Base-by-base conservation (phyloP, 1,139 yeast species). In the Kodamaea anthophila region DNA sequence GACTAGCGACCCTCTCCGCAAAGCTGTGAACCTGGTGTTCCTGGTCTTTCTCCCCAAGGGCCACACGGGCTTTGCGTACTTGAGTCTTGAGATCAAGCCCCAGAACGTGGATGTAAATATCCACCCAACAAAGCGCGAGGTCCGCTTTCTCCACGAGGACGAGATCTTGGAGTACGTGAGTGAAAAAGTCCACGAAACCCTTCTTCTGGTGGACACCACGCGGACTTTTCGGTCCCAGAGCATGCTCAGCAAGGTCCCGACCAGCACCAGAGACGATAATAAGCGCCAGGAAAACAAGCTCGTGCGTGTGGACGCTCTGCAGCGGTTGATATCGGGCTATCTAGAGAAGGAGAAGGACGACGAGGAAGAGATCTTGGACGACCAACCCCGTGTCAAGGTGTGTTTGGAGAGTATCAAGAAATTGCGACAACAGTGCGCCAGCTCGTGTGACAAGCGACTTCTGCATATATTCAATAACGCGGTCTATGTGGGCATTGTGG, bases 81-180 rank as follows among this genome's bases (percentile, higher is more conserved):
- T 91, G 32, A 68, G 85, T 27, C 51, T 91, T 13, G 63, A 64
- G 21, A 74, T 91, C 5, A 61, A 66, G 12, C 84, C 96, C 1
- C 60, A 58, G 19, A 78, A 80, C 36, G 65, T 91, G 9, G 99
- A 91, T 51, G 98, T 91, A 8, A 91, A 91, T 51, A 78, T 93
- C 7, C 98, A 93, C 48, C 99, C 99, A 0, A 91, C 98, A 0
- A 91, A 91, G 46, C 67, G 93, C 32, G 97, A 91, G 46, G 97
- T 93, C 1, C 57, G 94, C 29, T 87, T 93, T 50, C 58, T 91
- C 21, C 56, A 77, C 48, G 97, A 93, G 46, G 94, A 83, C 32
- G 97, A 87, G 47, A 84, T 93, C 13, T 70, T 85, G 5, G 87
- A 80, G 23, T 42, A 51, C 14, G 64, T 91, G 1, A 65, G 80